Base-by-base conservation (phyloP, 495 filamentous ascomycete species). In the Ramalina peruviana region DNA sequence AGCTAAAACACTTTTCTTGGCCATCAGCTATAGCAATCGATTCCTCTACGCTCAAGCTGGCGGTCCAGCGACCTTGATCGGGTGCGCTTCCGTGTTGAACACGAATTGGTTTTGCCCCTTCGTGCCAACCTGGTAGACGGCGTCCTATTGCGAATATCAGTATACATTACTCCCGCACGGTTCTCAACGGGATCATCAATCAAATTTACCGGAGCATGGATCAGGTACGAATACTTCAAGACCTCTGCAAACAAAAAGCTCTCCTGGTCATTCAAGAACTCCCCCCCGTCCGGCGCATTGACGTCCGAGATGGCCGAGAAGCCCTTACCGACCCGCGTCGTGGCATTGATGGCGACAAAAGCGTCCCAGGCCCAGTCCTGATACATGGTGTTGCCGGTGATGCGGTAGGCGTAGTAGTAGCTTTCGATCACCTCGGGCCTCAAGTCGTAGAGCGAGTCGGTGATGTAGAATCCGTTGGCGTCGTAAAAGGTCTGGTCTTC, bases 181-280 rank as follows among this genome's bases (percentile, higher is more conserved):
- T 58, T 50, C 62, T 67, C 5, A n/a, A 20, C 19, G 1, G 5
- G 23, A n/a, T 11, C 6, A 20, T 43, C 19, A 12, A 21, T 12
- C 13, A 20, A 13, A 13, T 41, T 51, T 30, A 51, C 52, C 63
- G 69, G 19, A 17, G 74, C 68, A 48, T 82, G 76, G 48, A 84
- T 79, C 48, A 94, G 58, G 60, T 85, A 93, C 23, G 72, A 67
- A 64, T 94, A 94, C 69, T 94, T 94, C 58, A 92, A 53, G 46
- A 88, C 83, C 68, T 94, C 88, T 0, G 88, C 88, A 60, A 92
- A 89, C 66, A 85, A 79, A 69, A 93, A 94, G 57, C 83, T 89
- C 68, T 94, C 88, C 70, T 89, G 81, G 59, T 81, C 79, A 55
- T 92, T 79, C 36, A 64, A 61, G 43, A 74, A 78, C 6, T 63